These are phyloP conservation scores for Leccinum cinnamomeum DNA, from an alignment of 1,284 basidiomycete species.

Conservation along the genomic window DNA sequence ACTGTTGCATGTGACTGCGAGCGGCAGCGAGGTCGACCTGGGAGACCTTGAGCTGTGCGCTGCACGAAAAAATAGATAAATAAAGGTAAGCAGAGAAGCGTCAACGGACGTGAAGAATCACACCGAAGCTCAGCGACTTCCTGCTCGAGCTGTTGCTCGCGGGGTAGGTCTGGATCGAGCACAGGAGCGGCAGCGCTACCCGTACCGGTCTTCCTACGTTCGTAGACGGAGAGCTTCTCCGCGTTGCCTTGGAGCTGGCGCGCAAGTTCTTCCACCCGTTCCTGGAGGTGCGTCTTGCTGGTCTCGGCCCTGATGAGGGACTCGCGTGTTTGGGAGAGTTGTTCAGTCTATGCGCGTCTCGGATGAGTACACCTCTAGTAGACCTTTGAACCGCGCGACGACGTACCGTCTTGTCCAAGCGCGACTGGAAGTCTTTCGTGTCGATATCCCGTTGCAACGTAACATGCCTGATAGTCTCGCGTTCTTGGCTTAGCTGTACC, in stretches of 20 bases:
- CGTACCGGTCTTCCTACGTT: constrained; percentile 54
- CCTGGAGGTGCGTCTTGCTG: constrained; percentile 77
- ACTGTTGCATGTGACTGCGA: constrained; percentile 75
- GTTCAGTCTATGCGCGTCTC: constrained; percentile 47
- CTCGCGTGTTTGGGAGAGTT: constrained; percentile 73
- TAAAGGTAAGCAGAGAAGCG: constrained; percentile 7
- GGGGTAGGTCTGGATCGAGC: constrained; percentile 49
- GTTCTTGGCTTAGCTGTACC: constrained; percentile 43
- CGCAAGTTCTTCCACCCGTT: constrained; percentile 70
- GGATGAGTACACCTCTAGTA: constrained; percentile 12
- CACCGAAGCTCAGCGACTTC: constrained; percentile 85
- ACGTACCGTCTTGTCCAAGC: constrained; percentile 71
- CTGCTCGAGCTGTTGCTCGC: constrained; percentile 79
- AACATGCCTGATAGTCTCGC: constrained; percentile 72
- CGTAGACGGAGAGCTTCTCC: constrained; percentile 86
- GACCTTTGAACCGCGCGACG: background rate
- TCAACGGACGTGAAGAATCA: constrained; percentile 18
- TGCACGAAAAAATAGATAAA: constrained; percentile 30
- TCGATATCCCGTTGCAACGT: constrained; percentile 82
- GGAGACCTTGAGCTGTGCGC: constrained; percentile 70
- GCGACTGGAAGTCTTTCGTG: constrained; percentile 69
- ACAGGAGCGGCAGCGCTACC: constrained; percentile 28
- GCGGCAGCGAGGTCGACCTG: constrained; percentile 74
- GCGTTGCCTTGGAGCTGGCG: constrained; percentile 74
- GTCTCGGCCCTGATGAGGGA: constrained; percentile 74